phyloP scores from a whole-genome alignment of 768 basidiomycete genomes.

The Suillus fuscotomentosus region DNA sequence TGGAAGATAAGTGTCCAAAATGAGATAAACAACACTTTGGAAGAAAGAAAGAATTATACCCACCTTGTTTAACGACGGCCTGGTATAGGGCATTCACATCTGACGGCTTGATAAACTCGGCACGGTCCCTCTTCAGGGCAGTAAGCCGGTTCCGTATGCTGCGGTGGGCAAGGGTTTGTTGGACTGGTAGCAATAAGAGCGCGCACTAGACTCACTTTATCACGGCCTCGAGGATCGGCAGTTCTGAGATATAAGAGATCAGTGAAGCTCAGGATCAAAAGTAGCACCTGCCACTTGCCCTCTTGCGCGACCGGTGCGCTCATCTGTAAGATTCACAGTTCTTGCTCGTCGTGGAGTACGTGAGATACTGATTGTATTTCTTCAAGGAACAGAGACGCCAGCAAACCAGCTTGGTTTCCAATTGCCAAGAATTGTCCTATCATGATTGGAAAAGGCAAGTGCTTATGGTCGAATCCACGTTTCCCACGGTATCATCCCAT shows the following conservation, averaged over 20 bases:
- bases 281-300: conserved; percentile 44
- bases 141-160: conserved; percentile 96
- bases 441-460: conserved; percentile 35
- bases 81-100: conserved; percentile 95
- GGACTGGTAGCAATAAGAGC: conserved; percentile 16
- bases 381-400: background rate
- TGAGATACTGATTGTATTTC: conserved; percentile 3
- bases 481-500: conserved; percentile 36
- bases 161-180: conserved; percentile 24
- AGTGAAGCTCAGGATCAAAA: conserved; percentile 12
- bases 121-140: conserved; percentile 90
- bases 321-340: conserved; percentile 37
- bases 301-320: conserved; percentile 75
- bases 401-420: background rate
- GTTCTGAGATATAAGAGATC: conserved; percentile 53
- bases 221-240: conserved; percentile 91
- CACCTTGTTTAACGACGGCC: conserved; percentile 90
- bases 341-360: conserved; percentile 4
- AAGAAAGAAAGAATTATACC: conserved; percentile 17
- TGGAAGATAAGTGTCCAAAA: conserved; percentile 10
- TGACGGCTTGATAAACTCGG: conserved; percentile 87
- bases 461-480: background rate
- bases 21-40: background rate
- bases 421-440: conserved; percentile 3
- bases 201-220: conserved; percentile 62